A percentile compares a stretch with the other conserved stretches of the same genome.
Evolutionary conservation across 352 stramenopile species (phyloP).

Genomic region (Phytophthora capsici): DNA sequence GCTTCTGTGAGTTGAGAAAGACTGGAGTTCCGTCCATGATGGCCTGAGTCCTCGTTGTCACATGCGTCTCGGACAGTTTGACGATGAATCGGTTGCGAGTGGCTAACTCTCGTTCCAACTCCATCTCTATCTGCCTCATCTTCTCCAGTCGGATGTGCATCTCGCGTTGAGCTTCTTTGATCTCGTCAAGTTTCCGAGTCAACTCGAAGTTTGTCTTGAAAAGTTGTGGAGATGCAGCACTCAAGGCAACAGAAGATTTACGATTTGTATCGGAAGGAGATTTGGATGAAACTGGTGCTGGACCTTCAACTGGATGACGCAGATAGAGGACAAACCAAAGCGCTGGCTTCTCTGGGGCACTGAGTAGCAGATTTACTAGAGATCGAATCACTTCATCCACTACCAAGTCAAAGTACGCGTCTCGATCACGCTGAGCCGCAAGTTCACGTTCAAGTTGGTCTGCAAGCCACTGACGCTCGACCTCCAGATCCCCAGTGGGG

Average conservation of each 20-base stretch:
- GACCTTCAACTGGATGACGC: constrained; percentile 5
- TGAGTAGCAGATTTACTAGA: constrained; percentile 54
- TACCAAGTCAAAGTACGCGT: constrained; percentile 52
- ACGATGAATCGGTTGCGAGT: constrained; percentile 59
- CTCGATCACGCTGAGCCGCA: constrained; percentile 45
- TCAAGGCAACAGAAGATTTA: constrained; percentile 20
- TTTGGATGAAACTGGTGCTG: background rate
- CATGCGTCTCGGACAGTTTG: constrained; percentile 49
- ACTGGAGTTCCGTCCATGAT: constrained; percentile 71
- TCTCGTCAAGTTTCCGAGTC: constrained; percentile 53
- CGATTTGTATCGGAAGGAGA: too few species aligned
- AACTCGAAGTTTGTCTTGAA: constrained; percentile 75
- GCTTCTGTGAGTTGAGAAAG: constrained; percentile 65
- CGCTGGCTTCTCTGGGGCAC: constrained; percentile 38
- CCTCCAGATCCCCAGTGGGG: background rate
- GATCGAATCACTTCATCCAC: constrained; percentile 45
- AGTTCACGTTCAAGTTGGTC: constrained; percentile 24
- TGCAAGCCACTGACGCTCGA: constrained; percentile 6
- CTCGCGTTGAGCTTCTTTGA: constrained; percentile 47
- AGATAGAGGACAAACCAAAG: constrained; percentile 61
- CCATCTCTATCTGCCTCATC: constrained; percentile 25
- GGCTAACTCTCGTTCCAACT: constrained; percentile 49
- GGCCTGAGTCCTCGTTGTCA: constrained; percentile 67
- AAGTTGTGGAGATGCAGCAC: constrained; percentile 33
- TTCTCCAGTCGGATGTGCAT: constrained; percentile 47